Base-by-base conservation (phyloP, 257 asterid species). In the Primulina huaijiensis region DNA sequence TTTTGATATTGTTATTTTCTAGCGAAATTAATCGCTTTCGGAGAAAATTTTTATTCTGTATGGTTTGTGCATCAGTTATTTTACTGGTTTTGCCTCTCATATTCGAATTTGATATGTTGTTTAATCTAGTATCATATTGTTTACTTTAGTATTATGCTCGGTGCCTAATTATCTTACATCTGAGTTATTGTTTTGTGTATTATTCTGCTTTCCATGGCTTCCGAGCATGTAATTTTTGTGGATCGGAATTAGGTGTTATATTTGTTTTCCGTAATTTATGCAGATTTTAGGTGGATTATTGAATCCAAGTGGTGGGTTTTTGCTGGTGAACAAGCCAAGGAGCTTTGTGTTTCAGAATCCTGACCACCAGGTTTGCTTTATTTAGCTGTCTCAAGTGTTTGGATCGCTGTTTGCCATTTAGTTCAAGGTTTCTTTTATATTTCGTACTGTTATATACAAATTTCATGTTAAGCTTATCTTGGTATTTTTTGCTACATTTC, bases 331-430 rank as follows among this genome's bases (percentile, higher is more conserved):
- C 72, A 90, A 84, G 74, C 96, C 99, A 1, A 79, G 90, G 82
- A 89, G 99, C 72, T 93, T 89, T 74, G 99, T 93, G 64, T 90
- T 90, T 78, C 97, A 93, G 87, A 93, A 93, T 67, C 97, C 99
- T 25, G 97, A 90, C 73, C 97, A 93, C 73, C 99, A 90, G 97
- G 97, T 90, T 77, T 66, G 75, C 37, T 35, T 61, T 25, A 20
- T 58, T 29, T 14, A 38, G 8, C 33, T 33, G 56, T 31, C 40
- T 8, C 64, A n/a, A 56, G 19, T 57, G 7, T 46, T 50, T 5
- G 14, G 2, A 46, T 40, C 17, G 11, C 9, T 40, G 52, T 14
- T 46, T 46, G 52, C 55, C n/a, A 12, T 14, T 38, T 12, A 46
- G 55, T 46, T 46, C n/a, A 46, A 46, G 55, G 1, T 46, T 34